These are phyloP conservation scores for Microcos paniculata DNA, from an alignment of 345 rosid species.

Conservation along the genomic window DNA sequence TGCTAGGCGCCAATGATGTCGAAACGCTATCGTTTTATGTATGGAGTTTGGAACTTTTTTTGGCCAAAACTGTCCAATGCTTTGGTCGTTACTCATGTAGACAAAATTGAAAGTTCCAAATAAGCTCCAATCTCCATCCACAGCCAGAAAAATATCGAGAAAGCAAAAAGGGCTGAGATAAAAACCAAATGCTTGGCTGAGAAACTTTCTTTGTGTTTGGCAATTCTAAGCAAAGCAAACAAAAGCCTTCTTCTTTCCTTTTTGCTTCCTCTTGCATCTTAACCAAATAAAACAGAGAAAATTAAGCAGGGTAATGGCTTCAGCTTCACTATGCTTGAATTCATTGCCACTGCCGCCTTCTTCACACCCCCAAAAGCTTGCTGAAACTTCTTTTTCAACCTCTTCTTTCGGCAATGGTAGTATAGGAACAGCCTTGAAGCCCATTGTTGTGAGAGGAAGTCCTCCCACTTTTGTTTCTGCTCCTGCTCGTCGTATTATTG, in stretches of 20 bases:
- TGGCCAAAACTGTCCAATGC: neutral
- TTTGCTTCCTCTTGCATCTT: neutral
- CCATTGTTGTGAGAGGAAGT: slow-evolving; percentile 67
- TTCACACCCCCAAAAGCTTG: slow-evolving; percentile 41
- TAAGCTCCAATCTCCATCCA: neutral
- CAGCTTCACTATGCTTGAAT: slow-evolving; percentile 63
- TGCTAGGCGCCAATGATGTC: neutral
- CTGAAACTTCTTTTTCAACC: slow-evolving; percentile 37
- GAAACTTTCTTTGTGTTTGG: neutral
- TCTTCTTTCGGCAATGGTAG: slow-evolving; percentile 21
- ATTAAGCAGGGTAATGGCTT: slow-evolving; percentile 48
- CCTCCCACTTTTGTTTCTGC: slow-evolving; percentile 92
- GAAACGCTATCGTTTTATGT: neutral
- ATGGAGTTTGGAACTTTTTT: neutral
- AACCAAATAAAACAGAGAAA: slow-evolving; percentile 24
- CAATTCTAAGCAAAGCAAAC: neutral
- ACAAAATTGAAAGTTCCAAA: neutral
- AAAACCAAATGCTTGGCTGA: slow-evolving; percentile 11
- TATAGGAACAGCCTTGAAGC: slow-evolving; percentile 41
- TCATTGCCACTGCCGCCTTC: slow-evolving; percentile 51
- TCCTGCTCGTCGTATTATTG: slow-evolving; percentile 86
- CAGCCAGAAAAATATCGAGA: slow-evolving; percentile 16
- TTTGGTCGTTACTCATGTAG: neutral
- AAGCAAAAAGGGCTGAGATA: neutral
- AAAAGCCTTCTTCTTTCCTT: neutral